Evolutionary conservation across 2,329 filamentous ascomycete species (phyloP).

Genomic region (Cryphonectria parasitica): DNA sequence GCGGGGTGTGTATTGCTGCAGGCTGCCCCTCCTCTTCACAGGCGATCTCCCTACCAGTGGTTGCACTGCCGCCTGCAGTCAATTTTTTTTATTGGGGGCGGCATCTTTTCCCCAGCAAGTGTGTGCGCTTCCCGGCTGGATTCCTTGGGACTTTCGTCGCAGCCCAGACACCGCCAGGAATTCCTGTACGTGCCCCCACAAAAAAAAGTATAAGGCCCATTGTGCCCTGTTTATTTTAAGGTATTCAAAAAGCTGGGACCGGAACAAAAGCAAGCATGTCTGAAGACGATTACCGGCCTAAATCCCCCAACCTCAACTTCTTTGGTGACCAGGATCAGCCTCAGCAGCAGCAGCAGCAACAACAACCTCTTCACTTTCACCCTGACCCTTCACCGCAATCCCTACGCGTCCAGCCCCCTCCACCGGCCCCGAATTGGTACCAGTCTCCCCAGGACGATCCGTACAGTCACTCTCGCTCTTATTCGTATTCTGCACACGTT

Average conservation of each 20-base stretch:
- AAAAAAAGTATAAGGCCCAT: constrained; percentile 13
- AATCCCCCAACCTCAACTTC: constrained; percentile 56
- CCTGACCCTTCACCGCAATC: neutral
- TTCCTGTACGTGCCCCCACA: constrained; percentile 8
- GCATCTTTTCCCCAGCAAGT: neutral
- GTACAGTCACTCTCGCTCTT: constrained; percentile 24
- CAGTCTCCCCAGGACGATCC: constrained; percentile 23
- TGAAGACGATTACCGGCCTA: constrained; percentile 55
- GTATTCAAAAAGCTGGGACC: constrained; percentile 4
- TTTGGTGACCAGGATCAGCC: constrained; percentile 27
- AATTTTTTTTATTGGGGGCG: neutral
- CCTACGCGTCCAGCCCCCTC: constrained; percentile 22
- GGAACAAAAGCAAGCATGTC: constrained; percentile 24
- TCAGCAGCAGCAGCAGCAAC: constrained; percentile 29
- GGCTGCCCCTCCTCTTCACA: neutral
- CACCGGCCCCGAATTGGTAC: constrained; percentile 26
- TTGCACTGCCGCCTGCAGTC: neutral
- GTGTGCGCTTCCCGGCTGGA: neutral
- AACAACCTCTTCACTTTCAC: neutral
- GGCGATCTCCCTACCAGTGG: neutral
- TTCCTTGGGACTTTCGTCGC: neutral
- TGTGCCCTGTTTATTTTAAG: constrained; percentile 4
- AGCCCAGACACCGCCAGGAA: constrained; percentile 3
- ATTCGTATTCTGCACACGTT: constrained; percentile 27
- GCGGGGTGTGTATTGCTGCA: neutral